A percentile compares a stretch with the other conserved stretches of the same genome.
These are phyloP conservation scores for Phytopythium vexans DNA, from an alignment of 352 stramenopile genomes.

Conservation along the genomic window DNA sequence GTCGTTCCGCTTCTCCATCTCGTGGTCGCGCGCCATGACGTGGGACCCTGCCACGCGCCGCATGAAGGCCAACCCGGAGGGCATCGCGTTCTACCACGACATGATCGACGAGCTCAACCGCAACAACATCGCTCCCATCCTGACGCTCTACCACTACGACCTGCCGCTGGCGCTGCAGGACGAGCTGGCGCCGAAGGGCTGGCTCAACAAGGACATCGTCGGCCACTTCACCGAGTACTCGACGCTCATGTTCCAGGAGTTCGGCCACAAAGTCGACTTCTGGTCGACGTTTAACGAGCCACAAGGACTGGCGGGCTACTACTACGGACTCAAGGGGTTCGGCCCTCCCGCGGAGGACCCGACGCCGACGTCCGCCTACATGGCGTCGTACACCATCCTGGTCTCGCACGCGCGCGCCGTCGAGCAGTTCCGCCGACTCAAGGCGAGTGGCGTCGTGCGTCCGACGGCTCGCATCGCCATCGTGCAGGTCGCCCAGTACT, in stretches of 20 bases:
- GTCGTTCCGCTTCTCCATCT: conserved; percentile 89
- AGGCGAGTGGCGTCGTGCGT: conserved; percentile 12
- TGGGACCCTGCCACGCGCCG: conserved; percentile 37
- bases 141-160: conserved; percentile 95
- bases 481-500: conserved; percentile 81
- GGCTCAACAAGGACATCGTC: conserved; percentile 33
- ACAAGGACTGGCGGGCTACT: conserved; percentile 73
- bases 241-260: conserved; percentile 80
- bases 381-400: conserved; percentile 84
- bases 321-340: conserved; percentile 70
- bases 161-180: conserved; percentile 78
- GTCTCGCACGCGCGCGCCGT: conserved; percentile 86
- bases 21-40: conserved; percentile 47
- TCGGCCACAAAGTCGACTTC: conserved; percentile 82
- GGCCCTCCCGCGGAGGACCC: conserved; percentile 13
- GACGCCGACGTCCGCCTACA: conserved; percentile 17
- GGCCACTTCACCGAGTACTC: conserved; percentile 81
- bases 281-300: conserved; percentile 94
- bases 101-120: conserved; percentile 74
- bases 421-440: conserved; percentile 65
- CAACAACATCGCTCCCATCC: conserved; percentile 68
- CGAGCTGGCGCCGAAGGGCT: conserved; percentile 47
- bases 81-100: conserved; percentile 87
- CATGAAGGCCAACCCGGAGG: conserved; percentile 62
- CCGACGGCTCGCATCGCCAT: conserved; percentile 86